Conservation (phyloP, 2,329 filamentous ascomycete genomes). For the Cadophora sp. region DNA sequence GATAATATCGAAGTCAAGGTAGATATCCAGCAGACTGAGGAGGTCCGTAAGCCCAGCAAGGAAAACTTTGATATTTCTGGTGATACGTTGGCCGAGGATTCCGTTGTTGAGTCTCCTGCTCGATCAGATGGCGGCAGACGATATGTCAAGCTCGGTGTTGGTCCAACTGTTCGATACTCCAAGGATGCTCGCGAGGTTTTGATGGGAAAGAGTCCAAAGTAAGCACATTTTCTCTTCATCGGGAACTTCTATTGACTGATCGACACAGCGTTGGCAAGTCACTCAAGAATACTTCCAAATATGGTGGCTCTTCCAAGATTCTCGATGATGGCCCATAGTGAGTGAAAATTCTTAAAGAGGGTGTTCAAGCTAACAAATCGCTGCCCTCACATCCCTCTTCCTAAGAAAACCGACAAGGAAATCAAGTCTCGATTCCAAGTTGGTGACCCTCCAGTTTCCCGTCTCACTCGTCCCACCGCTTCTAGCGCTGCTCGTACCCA, state of each 20-base stretch:
- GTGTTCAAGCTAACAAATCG: not conserved
- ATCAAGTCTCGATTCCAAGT: conserved; percentile 10
- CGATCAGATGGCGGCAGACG: conserved; percentile 16
- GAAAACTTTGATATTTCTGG: not conserved
- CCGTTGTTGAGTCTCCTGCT: not conserved
- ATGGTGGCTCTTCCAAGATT: not conserved
- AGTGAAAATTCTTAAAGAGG: not conserved
- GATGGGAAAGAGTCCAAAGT: conserved; percentile 21
- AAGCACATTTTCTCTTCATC: not conserved
- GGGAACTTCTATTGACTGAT: too few species aligned
- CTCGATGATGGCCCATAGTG: conserved; percentile 10
- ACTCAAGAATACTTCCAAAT: not conserved
- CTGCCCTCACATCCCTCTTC: conserved; percentile 1
- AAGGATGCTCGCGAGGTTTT: conserved; percentile 22
- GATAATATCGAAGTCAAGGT: not conserved
- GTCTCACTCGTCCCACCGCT: conserved; percentile 8
- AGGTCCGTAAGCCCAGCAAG: not conserved
- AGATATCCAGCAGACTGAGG: conserved; percentile 5
- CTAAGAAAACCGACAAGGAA: not conserved
- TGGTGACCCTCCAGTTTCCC: not conserved
- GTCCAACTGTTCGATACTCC: conserved; percentile 18
- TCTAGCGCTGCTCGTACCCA: conserved; percentile 2
- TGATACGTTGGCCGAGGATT: not conserved
- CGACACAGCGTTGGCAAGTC: not conserved
- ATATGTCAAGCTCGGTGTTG: conserved; percentile 18